A percentile compares a stretch with the other conserved stretches of the same genome.
These are phyloP conservation scores for Monoraphidium neglectum DNA, from an alignment of 139 green algal species.

Conservation along the genomic window DNA sequence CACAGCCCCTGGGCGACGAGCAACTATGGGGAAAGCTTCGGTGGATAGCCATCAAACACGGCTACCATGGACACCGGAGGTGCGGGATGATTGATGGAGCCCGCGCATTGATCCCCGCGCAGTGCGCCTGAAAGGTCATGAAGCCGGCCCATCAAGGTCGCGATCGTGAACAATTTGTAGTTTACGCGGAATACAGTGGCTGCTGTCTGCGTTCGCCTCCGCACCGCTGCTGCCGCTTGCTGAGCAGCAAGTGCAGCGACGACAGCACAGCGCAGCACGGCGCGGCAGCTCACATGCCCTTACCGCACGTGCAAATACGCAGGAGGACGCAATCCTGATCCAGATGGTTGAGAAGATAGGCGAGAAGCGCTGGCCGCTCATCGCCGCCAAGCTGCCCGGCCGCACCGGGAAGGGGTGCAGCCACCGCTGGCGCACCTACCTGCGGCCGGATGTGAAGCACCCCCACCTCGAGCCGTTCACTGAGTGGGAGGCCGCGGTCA, in stretches of 20 bases:
- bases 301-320: background rate
- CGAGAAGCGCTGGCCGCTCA: constrained; percentile 28
- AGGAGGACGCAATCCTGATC: constrained; percentile 34
- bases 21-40: too few relatives aligned
- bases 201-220: too few relatives aligned
- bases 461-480: constrained; percentile 29
- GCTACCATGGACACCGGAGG: constrained; percentile 22
- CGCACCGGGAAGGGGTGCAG: constrained; percentile 36
- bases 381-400: constrained; percentile 21
- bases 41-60: constrained; percentile 5
- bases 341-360: constrained; percentile 15
- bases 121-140: background rate
- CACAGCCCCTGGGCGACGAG: too few relatives aligned
- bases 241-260: background rate
- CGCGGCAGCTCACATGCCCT: background rate
- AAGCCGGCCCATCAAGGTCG: background rate
- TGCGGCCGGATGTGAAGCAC: constrained; percentile 37
- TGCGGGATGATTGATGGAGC: background rate
- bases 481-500: constrained; percentile 32
- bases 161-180: too few relatives aligned
- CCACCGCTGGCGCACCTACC: constrained; percentile 35
- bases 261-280: background rate
- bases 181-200: too few relatives aligned
- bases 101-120: too few relatives aligned
- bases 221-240: background rate